Conservation (phyloP, 2,329 filamentous ascomycete genomes). For the Exophiala viscosa region DNA sequence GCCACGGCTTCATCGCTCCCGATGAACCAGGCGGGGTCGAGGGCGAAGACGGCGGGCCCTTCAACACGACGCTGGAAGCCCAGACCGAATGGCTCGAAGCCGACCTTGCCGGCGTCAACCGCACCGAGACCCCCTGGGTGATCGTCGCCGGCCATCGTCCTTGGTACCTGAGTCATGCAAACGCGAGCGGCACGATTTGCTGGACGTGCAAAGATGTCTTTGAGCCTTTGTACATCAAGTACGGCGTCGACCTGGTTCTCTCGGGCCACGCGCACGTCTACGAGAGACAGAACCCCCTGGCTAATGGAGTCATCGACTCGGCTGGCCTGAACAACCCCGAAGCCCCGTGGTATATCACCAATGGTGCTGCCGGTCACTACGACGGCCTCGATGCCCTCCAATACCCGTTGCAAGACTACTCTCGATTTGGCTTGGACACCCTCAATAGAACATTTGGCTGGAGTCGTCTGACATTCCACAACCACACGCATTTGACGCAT, state of each 20-base stretch:
- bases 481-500: neutral
- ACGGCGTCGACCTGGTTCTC: constrained; percentile 49
- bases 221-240: constrained; percentile 43
- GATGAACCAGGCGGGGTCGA: constrained; percentile 50
- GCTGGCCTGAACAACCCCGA: neutral
- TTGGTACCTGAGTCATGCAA: constrained; percentile 46
- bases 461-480: neutral
- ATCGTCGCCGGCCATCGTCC: constrained; percentile 49
- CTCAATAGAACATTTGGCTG: neutral
- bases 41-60: constrained; percentile 38
- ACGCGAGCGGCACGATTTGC: constrained; percentile 17
- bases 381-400: neutral
- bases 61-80: constrained; percentile 43
- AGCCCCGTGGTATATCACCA: neutral
- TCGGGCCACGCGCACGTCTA: constrained; percentile 26
- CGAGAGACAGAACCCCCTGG: neutral
- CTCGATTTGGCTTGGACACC: neutral
- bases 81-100: constrained; percentile 47
- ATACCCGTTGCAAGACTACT: neutral
- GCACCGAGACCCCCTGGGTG: constrained; percentile 49
- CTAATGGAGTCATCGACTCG: neutral
- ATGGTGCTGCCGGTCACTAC: neutral
- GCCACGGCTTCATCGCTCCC: constrained; percentile 45
- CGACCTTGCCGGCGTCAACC: constrained; percentile 45
- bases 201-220: constrained; percentile 42